A percentile compares a stretch with the other conserved stretches of the same genome.
Conservation (phyloP, 2,329 filamentous ascomycete species). For the Venturia pyrina region DNA sequence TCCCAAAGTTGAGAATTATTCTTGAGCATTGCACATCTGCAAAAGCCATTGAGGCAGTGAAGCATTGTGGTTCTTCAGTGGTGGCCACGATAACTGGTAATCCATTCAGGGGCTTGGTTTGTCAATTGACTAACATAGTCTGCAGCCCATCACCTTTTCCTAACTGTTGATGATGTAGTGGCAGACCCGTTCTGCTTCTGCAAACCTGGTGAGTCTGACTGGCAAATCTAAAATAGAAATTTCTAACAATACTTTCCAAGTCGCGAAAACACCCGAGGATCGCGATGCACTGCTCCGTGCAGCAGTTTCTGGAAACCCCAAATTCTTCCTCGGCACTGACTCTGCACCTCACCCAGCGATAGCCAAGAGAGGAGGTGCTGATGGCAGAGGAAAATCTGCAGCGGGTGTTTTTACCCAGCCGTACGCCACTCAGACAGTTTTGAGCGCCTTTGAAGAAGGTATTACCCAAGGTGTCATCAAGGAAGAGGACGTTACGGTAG, state of each 20-base stretch:
- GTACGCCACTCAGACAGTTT: constrained; percentile 54
- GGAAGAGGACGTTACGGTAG: constrained; percentile 43
- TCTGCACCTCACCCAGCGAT: constrained; percentile 56
- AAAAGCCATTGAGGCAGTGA: constrained; percentile 69
- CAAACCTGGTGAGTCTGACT: constrained; percentile 48
- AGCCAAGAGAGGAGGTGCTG: constrained; percentile 44
- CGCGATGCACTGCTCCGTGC: constrained; percentile 62
- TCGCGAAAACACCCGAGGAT: constrained; percentile 54
- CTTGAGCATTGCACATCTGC: constrained; percentile 84
- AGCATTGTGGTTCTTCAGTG: constrained; percentile 66
- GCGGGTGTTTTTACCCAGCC: constrained; percentile 76
- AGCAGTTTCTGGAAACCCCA: constrained; percentile 47
- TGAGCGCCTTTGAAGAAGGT: constrained; percentile 55
- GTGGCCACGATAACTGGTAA: constrained; percentile 62
- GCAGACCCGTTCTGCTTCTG: constrained; percentile 69
- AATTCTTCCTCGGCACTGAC: constrained; percentile 65
- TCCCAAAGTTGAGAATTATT: constrained; percentile 57
- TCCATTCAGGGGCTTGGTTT: neutral
- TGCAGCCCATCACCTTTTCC: constrained; percentile 62
- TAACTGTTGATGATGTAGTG: constrained; percentile 69
- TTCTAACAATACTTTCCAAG: neutral
- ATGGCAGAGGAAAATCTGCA: constrained; percentile 42
- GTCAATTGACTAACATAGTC: constrained; percentile 21
- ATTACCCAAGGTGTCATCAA: constrained; percentile 44
- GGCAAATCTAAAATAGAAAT: too few relatives aligned